A percentile compares a stretch with the other conserved stretches of the same genome.
These are phyloP conservation scores for Amniculicola lignicola DNA, from an alignment of 495 filamentous ascomycete species.

Conservation along the genomic window DNA sequence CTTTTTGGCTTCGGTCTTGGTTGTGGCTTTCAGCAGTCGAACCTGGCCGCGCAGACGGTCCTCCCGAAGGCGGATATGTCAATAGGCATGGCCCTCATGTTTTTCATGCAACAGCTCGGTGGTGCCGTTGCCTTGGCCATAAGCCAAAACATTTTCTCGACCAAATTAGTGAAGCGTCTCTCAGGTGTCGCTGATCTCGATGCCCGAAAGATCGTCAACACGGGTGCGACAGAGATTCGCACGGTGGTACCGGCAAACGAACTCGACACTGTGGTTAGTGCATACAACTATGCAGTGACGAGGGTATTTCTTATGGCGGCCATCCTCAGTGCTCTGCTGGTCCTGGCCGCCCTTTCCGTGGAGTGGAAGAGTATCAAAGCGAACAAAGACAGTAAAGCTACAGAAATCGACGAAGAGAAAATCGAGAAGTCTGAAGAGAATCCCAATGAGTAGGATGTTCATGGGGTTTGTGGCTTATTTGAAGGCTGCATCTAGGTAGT, in stretches of 20 bases:
- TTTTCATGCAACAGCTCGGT: conserved; percentile 17
- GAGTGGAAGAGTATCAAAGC: conserved; percentile 29
- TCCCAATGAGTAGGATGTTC: too few relatives aligned
- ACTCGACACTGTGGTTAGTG: conserved; percentile 5
- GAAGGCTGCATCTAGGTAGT: too few relatives aligned
- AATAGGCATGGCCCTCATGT: conserved; percentile 11
- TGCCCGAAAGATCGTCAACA: neutral
- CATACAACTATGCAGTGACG: conserved; percentile 12
- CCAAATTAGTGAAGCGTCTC: conserved; percentile 43
- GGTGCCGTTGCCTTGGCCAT: conserved; percentile 14
- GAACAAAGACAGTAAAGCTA: too few relatives aligned
- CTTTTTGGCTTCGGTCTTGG: conserved; percentile 5
- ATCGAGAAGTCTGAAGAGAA: too few relatives aligned
- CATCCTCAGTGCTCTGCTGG: neutral
- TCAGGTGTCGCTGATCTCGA: conserved; percentile 45
- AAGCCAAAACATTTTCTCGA: conserved; percentile 6
- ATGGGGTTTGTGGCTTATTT: too few relatives aligned
- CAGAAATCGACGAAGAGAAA: too few relatives aligned
- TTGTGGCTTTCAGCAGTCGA: conserved; percentile 3
- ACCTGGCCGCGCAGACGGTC: conserved; percentile 1
- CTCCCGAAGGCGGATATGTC: neutral
- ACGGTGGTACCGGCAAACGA: neutral
- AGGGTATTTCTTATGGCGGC: conserved; percentile 12
- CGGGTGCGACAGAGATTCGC: conserved; percentile 18
- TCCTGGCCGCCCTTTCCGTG: conserved; percentile 14